phyloP scores from a whole-genome alignment of 805 yeast genomes.

The Suhomyces sp. region DNA sequence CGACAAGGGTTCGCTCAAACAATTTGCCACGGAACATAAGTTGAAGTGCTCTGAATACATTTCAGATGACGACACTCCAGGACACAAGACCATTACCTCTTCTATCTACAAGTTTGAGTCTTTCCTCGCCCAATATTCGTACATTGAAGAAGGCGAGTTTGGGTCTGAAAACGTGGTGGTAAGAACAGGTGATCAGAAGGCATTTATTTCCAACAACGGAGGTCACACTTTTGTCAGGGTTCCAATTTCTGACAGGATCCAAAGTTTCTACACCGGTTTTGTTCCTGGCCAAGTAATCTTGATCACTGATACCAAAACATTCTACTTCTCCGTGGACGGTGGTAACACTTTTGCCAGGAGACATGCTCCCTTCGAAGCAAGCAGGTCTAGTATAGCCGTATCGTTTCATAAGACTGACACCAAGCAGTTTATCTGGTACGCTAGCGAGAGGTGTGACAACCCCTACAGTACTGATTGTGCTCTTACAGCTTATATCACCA shows the following conservation, averaged over 20 bases:
- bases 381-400: conserved; percentile 38
- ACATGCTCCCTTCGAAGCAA: conserved; percentile 51
- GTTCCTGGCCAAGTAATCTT: conserved; percentile 55
- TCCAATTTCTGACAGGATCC: conserved; percentile 39
- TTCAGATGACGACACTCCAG: conserved; percentile 8
- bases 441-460: conserved; percentile 57
- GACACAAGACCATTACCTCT: conserved; percentile 28
- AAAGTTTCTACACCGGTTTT: conserved; percentile 60
- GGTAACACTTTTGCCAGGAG: conserved; percentile 53
- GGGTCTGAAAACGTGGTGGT: conserved; percentile 51
- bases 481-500: conserved; percentile 57
- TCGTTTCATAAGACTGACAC: conserved; percentile 60
- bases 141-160: conserved; percentile 51
- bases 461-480: conserved; percentile 47
- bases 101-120: conserved; percentile 49
- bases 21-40: conserved; percentile 24
- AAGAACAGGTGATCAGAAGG: conserved; percentile 48
- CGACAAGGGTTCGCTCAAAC: conserved; percentile 18
- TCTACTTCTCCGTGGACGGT: conserved; percentile 66
- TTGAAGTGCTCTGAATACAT: conserved; percentile 36
- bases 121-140: conserved; percentile 51
- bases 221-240: conserved; percentile 50
- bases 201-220: conserved; percentile 70
- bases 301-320: conserved; percentile 45
- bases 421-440: conserved; percentile 65